Evolutionary conservation across 805 yeast species (phyloP), one percentile per base, ranked within the genome.

Genomic region (Clavispora asparagi): DNA sequence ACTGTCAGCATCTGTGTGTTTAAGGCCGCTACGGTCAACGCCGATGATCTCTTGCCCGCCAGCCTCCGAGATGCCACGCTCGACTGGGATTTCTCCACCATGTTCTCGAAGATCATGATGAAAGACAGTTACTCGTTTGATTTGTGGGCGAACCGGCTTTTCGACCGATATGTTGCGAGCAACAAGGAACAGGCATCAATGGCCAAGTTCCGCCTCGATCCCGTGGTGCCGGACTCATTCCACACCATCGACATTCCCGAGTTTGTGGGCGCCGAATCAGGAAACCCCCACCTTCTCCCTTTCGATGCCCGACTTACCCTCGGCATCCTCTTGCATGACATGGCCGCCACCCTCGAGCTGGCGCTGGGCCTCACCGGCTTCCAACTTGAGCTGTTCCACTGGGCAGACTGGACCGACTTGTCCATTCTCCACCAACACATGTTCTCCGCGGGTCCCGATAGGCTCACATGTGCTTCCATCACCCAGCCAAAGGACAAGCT

Each of bases 131-230:
- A 48, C 37, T 40, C 45, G 28, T 48, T 52, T 33, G 44, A 52
- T 38, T 8, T 12, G 7, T 50, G 54, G 54, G 48, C 44, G 10
- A 44, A 50, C 23, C 39, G 39, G 12, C 35, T 51, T 13, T 45
- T 39, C 39, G 40, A 31, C 37, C 27, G 38, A 14, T 35, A 43
- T 16, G n/a, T 46, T n/a, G 42, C 27, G 11, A 7, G 23, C 12
- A 40, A 39, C 1, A 9, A 39, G 11, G 30, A 10, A 19, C 33
- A 30, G 19, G 19, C 41, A 1, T 16, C 37, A 12, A 37, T 49
- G 45, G 48, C 48, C 35, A 33, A 16, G 40, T 44, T 38, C 17
- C 6, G 13, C 3, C 9, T 46, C 7, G 41, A 46, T n/a, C 41
- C 43, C 4, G 23, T 11, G 3, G 12, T 33, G 25, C 37, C 37